These are phyloP conservation scores for Coemansia sp. DNA, from an alignment of 192 early-diverging fungal species.

Conservation along the genomic window DNA sequence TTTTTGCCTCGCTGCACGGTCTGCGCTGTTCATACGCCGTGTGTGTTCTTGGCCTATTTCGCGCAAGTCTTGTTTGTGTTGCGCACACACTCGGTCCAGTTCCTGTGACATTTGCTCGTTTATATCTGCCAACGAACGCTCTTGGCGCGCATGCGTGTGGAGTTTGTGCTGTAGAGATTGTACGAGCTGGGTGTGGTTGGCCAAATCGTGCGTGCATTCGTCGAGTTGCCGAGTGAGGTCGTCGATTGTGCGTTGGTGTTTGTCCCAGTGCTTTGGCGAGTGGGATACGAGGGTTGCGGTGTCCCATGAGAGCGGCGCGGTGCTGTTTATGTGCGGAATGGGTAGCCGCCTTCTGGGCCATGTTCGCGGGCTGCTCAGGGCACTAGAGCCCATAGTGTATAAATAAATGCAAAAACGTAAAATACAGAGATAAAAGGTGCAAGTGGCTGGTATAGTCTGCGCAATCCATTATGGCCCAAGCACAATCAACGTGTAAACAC, in stretches of 20 bases:
- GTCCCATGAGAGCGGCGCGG: slow-evolving; percentile 33
- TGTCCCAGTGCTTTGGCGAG: slow-evolving; percentile 24
- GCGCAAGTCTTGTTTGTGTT: no score
- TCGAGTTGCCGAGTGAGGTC: slow-evolving; percentile 32
- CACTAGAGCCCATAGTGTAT: not conserved
- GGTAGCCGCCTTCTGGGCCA: slow-evolving; percentile 49
- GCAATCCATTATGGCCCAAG: no score
- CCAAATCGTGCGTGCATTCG: slow-evolving; percentile 22
- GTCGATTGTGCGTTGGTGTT: slow-evolving; percentile 30
- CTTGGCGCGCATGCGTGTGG: slow-evolving; percentile 21
- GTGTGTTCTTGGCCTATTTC: no score
- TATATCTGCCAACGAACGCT: slow-evolving; percentile 7
- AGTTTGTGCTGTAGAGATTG: slow-evolving; percentile 15
- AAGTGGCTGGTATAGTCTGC: no score
- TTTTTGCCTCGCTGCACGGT: no score
- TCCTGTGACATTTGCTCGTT: not conserved
- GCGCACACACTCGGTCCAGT: no score
- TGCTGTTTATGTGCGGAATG: slow-evolving; percentile 21
- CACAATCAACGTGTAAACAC: no score
- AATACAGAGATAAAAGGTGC: not conserved
- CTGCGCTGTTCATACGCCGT: no score
- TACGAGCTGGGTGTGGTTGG: slow-evolving; percentile 1
- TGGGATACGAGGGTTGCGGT: slow-evolving; percentile 12
- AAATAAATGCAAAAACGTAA: not conserved
- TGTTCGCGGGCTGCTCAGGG: slow-evolving; percentile 9